phyloP scores from a whole-genome alignment of 2,329 filamentous ascomycete genomes.

The Ceratocystiopsis minuta region DNA sequence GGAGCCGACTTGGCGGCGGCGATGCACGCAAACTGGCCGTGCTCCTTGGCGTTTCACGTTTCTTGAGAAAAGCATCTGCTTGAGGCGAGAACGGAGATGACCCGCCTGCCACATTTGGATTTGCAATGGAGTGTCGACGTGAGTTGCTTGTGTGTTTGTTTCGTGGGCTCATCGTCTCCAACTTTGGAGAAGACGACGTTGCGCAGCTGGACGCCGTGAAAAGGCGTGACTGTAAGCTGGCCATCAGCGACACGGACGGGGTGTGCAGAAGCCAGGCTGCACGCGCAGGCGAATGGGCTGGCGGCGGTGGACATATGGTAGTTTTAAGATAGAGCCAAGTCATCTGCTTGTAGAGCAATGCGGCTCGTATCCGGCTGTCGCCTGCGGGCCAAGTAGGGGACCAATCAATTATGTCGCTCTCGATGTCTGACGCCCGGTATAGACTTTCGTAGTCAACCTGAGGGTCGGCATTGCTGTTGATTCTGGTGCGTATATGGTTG shows the following conservation, averaged over 20 bases:
- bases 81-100: too few relatives aligned
- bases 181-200: constrained; percentile 15
- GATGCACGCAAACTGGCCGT: constrained; percentile 13
- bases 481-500: constrained; percentile 52
- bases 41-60: neutral
- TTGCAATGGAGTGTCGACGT: constrained; percentile 12
- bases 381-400: constrained; percentile 41
- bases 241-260: constrained; percentile 1
- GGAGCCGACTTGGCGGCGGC: constrained; percentile 28
- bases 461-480: constrained; percentile 43
- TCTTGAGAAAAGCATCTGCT: too few relatives aligned
- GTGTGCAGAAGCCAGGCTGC: too few relatives aligned
- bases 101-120: constrained; percentile 6
- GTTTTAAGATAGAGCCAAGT: constrained; percentile 47
- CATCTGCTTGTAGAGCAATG: constrained; percentile 45
- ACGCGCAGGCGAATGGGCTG: constrained; percentile 4
- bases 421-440: constrained; percentile 57
- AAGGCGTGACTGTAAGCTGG: constrained; percentile 11
- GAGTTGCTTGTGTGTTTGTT: constrained; percentile 1
- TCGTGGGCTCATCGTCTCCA: constrained; percentile 4
- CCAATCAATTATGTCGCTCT: constrained; percentile 59
- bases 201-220: constrained; percentile 15
- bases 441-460: constrained; percentile 56
- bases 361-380: constrained; percentile 37
- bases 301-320: constrained; percentile 37